Percentiles rank a stretch among this genome's conserved stretches.
Conservation (phyloP, 2,329 filamentous ascomycete genomes). For the Escovopsis sp. region DNA sequence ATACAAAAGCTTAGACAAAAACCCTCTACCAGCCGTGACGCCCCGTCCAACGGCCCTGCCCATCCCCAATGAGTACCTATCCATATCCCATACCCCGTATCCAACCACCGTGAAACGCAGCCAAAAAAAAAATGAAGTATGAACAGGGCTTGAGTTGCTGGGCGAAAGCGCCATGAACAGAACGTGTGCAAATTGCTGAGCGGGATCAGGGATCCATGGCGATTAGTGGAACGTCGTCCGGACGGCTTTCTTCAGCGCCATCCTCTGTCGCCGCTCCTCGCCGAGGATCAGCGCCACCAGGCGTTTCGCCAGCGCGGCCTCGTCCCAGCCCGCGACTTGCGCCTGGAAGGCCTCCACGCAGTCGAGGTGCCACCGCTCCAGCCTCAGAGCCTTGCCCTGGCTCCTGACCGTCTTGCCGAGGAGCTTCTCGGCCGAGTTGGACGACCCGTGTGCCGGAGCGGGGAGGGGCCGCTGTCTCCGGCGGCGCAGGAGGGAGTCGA, state of each 20-base stretch:
- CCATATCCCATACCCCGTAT: no score
- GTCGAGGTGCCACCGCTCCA: conserved; percentile 44
- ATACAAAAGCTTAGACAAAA: not conserved
- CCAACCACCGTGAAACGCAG: no score
- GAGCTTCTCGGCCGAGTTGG: conserved; percentile 18
- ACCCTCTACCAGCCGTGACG: no score
- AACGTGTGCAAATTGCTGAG: not conserved
- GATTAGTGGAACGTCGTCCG: conserved; percentile 14
- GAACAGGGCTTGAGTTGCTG: no score
- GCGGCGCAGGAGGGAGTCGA: conserved; percentile 37
- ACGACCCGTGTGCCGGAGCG: conserved; percentile 3
- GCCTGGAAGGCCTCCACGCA: conserved; percentile 38
- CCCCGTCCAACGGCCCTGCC: no score
- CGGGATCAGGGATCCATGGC: no score
- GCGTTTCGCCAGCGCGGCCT: conserved; percentile 32
- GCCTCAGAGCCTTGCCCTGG: conserved; percentile 29
- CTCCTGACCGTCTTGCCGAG: conserved; percentile 35
- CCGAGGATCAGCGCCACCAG: conserved; percentile 38
- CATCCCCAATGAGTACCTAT: no score
- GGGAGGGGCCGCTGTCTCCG: conserved; percentile 27
- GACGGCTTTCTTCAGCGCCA: conserved; percentile 6
- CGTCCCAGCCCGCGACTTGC: conserved; percentile 36
- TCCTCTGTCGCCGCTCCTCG: conserved; percentile 23
- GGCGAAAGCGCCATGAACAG: not conserved
- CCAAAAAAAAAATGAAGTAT: no score